Conservation (phyloP, 495 filamentous ascomycete genomes). For the Rostrohypoxylon terebratum region DNA sequence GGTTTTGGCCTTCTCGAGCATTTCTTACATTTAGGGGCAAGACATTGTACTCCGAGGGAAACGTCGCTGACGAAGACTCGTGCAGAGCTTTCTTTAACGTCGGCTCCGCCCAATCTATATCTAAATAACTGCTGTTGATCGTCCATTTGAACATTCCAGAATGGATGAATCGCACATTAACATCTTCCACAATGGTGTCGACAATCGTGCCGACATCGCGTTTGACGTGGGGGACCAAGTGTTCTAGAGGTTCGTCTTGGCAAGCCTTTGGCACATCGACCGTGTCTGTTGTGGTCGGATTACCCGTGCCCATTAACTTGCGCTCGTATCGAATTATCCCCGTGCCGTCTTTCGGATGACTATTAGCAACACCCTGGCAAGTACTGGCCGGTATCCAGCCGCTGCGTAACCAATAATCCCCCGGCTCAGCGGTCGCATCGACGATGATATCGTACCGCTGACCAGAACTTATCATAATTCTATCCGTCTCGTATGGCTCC, state of each 20-base stretch:
- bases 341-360: conserved; percentile 1
- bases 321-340: conserved; percentile 10
- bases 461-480: background rate
- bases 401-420: background rate
- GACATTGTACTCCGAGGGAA: conserved; percentile 1
- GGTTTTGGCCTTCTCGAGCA: background rate
- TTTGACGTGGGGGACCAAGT: background rate
- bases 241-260: background rate
- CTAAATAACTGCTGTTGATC: background rate
- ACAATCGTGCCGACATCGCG: background rate
- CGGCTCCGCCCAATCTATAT: conserved; percentile 6
- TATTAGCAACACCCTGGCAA: conserved; percentile 7
- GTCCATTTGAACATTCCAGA: conserved; percentile 2
- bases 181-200: conserved; percentile 1
- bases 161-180: conserved; percentile 6
- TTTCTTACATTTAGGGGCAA: conserved; percentile 3
- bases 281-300: background rate
- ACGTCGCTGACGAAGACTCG: background rate
- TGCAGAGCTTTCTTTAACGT: conserved; percentile 5
- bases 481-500: conserved; percentile 9
- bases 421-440: conserved; percentile 3
- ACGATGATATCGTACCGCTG: conserved; percentile 11
- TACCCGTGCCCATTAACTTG: background rate
- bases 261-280: background rate
- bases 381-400: background rate